A percentile compares a stretch with the other conserved stretches of the same genome.
Conservation (phyloP, 371 early-diverging fungal species). For the Mortierella sp. region DNA sequence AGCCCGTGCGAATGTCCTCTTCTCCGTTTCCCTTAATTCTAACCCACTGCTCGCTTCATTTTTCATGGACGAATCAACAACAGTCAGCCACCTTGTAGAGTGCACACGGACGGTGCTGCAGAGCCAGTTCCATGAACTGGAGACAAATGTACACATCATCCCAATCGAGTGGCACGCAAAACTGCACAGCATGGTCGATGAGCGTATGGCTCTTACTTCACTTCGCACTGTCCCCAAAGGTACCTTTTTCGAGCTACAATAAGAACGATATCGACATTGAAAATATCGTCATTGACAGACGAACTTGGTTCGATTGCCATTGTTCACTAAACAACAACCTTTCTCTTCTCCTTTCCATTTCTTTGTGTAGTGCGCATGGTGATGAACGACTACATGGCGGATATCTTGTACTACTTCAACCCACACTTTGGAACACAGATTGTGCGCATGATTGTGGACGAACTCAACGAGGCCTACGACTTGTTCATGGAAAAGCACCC, state of each 20-base stretch:
- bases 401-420: conserved; percentile 65
- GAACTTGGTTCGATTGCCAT: background rate
- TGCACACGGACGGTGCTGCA: conserved; percentile 65
- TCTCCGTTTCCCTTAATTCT: background rate
- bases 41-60: background rate
- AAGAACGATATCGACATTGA: too few relatives aligned
- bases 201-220: conserved; percentile 60
- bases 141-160: conserved; percentile 65
- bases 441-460: conserved; percentile 66
- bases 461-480: conserved; percentile 67
- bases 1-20: background rate
- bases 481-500: conserved; percentile 65
- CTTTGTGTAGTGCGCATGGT: conserved; percentile 57
- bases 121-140: conserved; percentile 62
- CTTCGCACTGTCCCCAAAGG: conserved; percentile 65
- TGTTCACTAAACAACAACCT: background rate
- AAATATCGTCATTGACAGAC: too few relatives aligned
- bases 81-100: conserved; percentile 66
- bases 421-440: conserved; percentile 67
- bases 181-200: conserved; percentile 67
- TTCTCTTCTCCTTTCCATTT: background rate
- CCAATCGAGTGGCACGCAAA: conserved; percentile 77
- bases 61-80: background rate
- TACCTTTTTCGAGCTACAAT: conserved; percentile 9
- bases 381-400: conserved; percentile 64